A percentile compares a stretch with the other conserved stretches of the same genome.
Conservation (phyloP, 345 rosid genomes). For the Camelina neglecta region DNA sequence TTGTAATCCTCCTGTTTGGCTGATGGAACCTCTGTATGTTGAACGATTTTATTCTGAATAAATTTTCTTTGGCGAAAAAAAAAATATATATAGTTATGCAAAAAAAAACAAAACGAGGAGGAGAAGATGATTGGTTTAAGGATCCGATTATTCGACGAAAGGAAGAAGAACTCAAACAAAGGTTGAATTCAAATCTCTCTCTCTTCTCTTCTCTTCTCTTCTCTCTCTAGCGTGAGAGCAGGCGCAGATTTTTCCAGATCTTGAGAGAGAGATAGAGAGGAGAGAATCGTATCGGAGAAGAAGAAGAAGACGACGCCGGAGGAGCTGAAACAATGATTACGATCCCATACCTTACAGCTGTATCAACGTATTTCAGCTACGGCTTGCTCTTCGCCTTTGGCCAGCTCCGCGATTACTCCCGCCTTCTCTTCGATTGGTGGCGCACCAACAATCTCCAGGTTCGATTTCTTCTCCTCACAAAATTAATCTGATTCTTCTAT, state of each 20-base stretch:
- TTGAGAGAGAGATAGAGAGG: constrained; percentile 17
- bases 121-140: constrained; percentile 1
- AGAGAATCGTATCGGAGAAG: background rate
- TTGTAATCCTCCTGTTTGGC: too few species aligned
- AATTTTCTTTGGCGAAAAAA: background rate
- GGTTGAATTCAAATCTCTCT: constrained; percentile 40
- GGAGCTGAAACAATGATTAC: constrained; percentile 56
- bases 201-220: background rate
- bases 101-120: background rate
- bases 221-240: constrained; percentile 26
- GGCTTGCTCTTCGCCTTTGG: constrained; percentile 81
- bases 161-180: background rate
- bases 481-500: background rate
- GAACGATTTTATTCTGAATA: too few species aligned
- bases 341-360: constrained; percentile 74
- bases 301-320: background rate
- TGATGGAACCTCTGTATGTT: too few species aligned
- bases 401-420: constrained; percentile 77
- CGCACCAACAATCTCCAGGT: constrained; percentile 64
- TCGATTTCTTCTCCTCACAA: background rate
- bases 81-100: too few species aligned
- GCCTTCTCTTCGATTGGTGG: constrained; percentile 68
- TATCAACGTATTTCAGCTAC: constrained; percentile 79
- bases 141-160: constrained; percentile 30
- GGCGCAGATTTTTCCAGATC: constrained; percentile 37